Evolutionary conservation across 805 yeast species (phyloP).

Genomic region (Wickerhamiella vanderwaltii): DNA sequence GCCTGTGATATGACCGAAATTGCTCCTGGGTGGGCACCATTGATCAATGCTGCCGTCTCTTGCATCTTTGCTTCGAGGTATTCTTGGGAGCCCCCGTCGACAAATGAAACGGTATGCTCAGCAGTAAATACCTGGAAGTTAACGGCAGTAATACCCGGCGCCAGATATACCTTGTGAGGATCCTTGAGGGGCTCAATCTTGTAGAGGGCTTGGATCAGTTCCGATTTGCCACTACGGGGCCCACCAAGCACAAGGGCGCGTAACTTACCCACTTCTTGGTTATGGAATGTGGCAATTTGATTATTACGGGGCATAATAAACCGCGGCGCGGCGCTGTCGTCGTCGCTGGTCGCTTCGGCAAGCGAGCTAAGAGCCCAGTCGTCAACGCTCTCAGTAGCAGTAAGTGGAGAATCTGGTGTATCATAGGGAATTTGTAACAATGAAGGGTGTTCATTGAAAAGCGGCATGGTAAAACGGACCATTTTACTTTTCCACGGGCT

Average conservation of each 20-base stretch:
- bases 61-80: constrained; percentile 9
- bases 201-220: constrained; percentile 2
- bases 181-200: not conserved
- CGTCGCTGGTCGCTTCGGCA: constrained; percentile 5
- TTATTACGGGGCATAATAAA: constrained; percentile 15
- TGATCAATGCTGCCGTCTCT: constrained; percentile 15
- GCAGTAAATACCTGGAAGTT: not conserved
- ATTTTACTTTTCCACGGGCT: too few relatives aligned
- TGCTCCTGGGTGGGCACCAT: constrained; percentile 14
- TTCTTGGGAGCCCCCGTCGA: constrained; percentile 1
- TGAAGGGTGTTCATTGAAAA: not conserved
- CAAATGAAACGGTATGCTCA: constrained; percentile 6
- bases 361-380: constrained; percentile 17
- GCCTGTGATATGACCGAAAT: constrained; percentile 10
- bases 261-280: constrained; percentile 12
- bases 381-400: constrained; percentile 11
- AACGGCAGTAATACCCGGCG: not conserved
- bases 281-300: constrained; percentile 1
- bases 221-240: constrained; percentile 12
- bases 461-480: constrained; percentile 4
- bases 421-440: constrained; percentile 2
- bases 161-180: not conserved
- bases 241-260: constrained; percentile 13
- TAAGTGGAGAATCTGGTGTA: constrained; percentile 7
- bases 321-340: constrained; percentile 4